Conservation (phyloP, 768 basidiomycete species). For the Steccherinum ochraceum region DNA sequence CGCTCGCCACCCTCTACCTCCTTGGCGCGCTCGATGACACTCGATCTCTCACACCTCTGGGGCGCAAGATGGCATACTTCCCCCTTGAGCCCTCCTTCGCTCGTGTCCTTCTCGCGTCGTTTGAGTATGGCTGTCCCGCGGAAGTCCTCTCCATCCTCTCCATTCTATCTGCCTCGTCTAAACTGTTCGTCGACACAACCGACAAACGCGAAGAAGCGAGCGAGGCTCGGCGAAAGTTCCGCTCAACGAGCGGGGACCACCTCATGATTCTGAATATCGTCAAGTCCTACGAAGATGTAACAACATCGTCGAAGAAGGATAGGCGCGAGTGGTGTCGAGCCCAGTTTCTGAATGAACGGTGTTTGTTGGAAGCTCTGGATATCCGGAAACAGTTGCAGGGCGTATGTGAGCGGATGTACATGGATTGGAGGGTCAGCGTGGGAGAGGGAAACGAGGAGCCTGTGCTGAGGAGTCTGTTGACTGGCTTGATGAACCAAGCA, state of each 20-base stretch:
- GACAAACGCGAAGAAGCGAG: constrained; percentile 69
- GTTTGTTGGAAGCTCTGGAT: constrained; percentile 69
- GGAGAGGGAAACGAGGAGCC: constrained; percentile 43
- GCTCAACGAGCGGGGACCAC: constrained; percentile 85
- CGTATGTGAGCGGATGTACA: constrained; percentile 51
- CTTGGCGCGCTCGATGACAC: constrained; percentile 71
- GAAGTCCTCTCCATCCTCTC: constrained; percentile 86
- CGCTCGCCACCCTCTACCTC: constrained; percentile 67
- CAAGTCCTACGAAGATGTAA: constrained; percentile 71
- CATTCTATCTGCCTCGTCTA: constrained; percentile 73
- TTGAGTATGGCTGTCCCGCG: constrained; percentile 59
- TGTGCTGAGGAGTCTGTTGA: constrained; percentile 64
- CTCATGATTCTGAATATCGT: constrained; percentile 84
- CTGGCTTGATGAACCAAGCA: constrained; percentile 76
- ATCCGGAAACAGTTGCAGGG: constrained; percentile 75
- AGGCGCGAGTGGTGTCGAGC: constrained; percentile 77
- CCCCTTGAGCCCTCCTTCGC: constrained; percentile 87
- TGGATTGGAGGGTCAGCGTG: constrained; percentile 49
- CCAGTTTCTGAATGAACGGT: constrained; percentile 78
- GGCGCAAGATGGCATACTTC: constrained; percentile 82
- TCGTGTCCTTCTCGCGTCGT: constrained; percentile 74
- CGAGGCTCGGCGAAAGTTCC: constrained; percentile 71
- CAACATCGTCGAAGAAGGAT: constrained; percentile 17
- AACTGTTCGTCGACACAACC: constrained; percentile 71
- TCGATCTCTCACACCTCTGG: constrained; percentile 62